These are phyloP conservation scores for Butyriboletus loyo DNA, from an alignment of 768 basidiomycete species.

Conservation along the genomic window DNA sequence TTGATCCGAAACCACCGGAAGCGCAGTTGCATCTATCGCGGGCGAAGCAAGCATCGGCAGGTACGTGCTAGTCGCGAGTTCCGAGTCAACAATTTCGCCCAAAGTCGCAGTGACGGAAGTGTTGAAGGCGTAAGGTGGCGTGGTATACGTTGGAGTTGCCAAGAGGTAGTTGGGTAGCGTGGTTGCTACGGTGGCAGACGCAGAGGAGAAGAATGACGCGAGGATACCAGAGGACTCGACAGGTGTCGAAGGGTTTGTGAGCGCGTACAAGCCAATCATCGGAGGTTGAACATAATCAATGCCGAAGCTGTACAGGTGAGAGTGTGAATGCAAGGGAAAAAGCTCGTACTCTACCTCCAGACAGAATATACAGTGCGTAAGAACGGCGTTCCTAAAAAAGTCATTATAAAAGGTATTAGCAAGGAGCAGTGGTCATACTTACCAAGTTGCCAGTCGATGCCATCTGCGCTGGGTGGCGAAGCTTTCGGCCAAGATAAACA, in stretches of 20 bases:
- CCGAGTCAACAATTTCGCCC: slow-evolving; percentile 56
- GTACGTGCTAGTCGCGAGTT: slow-evolving; percentile 73
- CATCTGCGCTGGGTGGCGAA: slow-evolving; percentile 61
- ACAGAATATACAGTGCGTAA: slow-evolving; percentile 75
- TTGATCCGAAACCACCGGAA: slow-evolving; percentile 55
- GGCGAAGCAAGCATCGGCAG: slow-evolving; percentile 48
- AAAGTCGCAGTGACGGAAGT: slow-evolving; percentile 54
- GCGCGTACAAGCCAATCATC: slow-evolving; percentile 71
- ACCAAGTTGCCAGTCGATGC: slow-evolving; percentile 85
- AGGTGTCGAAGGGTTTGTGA: slow-evolving; percentile 44
- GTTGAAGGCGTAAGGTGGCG: slow-evolving; percentile 67
- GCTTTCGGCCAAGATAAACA: slow-evolving; percentile 78
- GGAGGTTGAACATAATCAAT: slow-evolving; percentile 73
- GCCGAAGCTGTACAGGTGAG: slow-evolving; percentile 52
- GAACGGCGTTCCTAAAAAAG: slow-evolving; percentile 54
- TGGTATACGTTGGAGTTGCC: slow-evolving; percentile 59
- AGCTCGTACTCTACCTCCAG: slow-evolving; percentile 51
- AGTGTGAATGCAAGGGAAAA: neutral
- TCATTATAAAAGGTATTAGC: neutral
- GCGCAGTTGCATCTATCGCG: slow-evolving; percentile 45
- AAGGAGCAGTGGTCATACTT: neutral
- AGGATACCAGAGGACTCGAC: slow-evolving; percentile 42
- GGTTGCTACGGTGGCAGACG: slow-evolving; percentile 62
- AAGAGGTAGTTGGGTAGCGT: slow-evolving; percentile 71
- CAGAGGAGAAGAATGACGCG: slow-evolving; percentile 53